These are phyloP conservation scores for Solanum boliviense DNA, from an alignment of 257 asterid genomes.

Conservation along the genomic window DNA sequence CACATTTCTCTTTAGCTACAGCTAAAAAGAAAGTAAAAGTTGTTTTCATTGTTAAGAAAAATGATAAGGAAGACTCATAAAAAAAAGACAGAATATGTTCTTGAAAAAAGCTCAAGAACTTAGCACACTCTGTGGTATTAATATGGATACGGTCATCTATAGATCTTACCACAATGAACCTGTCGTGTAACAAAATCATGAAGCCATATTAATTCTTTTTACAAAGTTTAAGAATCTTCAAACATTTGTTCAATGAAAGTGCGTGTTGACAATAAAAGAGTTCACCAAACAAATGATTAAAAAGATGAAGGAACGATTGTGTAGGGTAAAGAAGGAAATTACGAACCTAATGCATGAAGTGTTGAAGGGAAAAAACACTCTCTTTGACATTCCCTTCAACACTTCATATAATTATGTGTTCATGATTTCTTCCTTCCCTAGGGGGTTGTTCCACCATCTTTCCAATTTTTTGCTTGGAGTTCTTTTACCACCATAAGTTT, in stretches of 20 bases:
- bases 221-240: background rate
- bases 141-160: background rate
- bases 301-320: too few species aligned
- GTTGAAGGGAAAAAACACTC: background rate
- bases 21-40: background rate
- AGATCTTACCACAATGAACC: background rate
- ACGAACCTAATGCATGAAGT: background rate
- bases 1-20: background rate
- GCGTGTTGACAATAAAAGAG: background rate
- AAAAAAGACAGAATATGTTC: background rate
- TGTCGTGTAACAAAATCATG: background rate
- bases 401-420: background rate
- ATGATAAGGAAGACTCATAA: background rate
- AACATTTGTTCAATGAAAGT: background rate
- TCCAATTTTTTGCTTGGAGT: background rate
- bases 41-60: background rate
- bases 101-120: background rate
- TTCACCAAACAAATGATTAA: background rate
- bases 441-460: too few species aligned
- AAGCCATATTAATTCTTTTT: background rate
- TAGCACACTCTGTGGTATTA: background rate
- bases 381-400: background rate
- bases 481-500: background rate
- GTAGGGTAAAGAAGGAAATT: background rate
- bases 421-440: background rate